Conservation (phyloP, 257 asterid genomes). For the Jaltomata sinuosa region DNA sequence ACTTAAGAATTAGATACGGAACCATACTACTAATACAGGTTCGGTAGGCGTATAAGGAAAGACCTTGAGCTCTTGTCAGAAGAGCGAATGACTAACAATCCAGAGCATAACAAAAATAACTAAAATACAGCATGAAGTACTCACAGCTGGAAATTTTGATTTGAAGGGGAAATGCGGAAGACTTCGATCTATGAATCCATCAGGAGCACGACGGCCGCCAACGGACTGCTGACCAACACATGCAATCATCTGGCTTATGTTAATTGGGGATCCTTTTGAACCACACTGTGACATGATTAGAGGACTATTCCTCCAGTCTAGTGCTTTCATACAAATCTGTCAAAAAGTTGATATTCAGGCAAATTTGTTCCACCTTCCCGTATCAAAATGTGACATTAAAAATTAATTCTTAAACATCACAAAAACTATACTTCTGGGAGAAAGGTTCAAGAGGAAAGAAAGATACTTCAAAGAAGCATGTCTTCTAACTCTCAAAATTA, state of each 20-base stretch:
- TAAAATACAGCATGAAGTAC: constrained; percentile 3
- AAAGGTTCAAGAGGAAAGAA: background rate
- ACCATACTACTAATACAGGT: background rate
- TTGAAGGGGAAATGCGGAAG: constrained; percentile 84
- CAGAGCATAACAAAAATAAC: background rate
- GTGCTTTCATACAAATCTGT: constrained; percentile 72
- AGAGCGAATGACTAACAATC: background rate
- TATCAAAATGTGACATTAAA: background rate
- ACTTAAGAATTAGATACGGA: background rate
- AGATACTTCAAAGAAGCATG: background rate
- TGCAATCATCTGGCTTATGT: constrained; percentile 97
- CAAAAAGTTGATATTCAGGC: background rate
- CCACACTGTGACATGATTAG: constrained; percentile 97
- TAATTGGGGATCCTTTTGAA: constrained; percentile 94
- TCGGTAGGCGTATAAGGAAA: background rate
- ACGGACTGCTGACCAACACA: constrained; percentile 97
- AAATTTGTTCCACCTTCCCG: background rate
- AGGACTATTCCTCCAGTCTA: constrained; percentile 95
- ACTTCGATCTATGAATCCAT: constrained; percentile 90
- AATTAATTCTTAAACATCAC: background rate
- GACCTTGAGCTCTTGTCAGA: background rate
- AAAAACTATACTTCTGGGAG: background rate
- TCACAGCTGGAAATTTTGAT: constrained; percentile 85
- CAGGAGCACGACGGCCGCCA: constrained; percentile 95
- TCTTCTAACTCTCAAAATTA: no score